phyloP scores from a whole-genome alignment of 2,329 filamentous ascomycete genomes.

The Penicillium sp. region DNA sequence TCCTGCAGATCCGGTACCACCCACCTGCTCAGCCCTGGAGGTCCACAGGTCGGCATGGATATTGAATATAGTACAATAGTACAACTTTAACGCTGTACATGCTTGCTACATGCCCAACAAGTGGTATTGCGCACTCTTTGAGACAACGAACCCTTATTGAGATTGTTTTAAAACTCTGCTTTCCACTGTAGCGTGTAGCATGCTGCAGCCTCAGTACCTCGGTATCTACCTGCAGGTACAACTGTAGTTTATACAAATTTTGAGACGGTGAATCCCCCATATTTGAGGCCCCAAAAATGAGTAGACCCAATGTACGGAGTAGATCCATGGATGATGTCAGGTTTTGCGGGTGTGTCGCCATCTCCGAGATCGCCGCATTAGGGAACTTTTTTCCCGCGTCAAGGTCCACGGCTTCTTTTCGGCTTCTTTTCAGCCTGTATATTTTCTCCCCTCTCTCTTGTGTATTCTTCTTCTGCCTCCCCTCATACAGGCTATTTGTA shows the following conservation, averaged over 20 bases:
- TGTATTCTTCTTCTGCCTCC: neutral
- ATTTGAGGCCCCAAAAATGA: neutral
- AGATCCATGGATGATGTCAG: conserved; percentile 23
- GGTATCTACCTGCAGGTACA: neutral
- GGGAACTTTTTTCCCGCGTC: conserved; percentile 14
- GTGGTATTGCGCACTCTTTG: too few relatives aligned
- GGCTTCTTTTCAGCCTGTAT: neutral
- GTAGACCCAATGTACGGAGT: neutral
- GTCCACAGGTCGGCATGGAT: too few relatives aligned
- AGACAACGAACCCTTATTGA: too few relatives aligned
- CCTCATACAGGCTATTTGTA: neutral
- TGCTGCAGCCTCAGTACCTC: too few relatives aligned
- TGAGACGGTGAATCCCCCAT: neutral
- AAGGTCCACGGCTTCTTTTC: neutral
- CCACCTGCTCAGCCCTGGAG: too few relatives aligned
- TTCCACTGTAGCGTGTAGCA: too few relatives aligned
- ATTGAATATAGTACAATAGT: too few relatives aligned
- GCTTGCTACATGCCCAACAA: too few relatives aligned
- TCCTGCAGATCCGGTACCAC: too few relatives aligned
- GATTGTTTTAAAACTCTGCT: too few relatives aligned
- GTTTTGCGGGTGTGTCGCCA: conserved; percentile 22
- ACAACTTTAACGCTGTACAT: too few relatives aligned
- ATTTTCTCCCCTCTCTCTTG: neutral
- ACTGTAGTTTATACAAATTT: neutral
- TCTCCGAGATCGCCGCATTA: conserved; percentile 18